Evolutionary conservation across 1,284 basidiomycete genomes (phyloP), one percentile per base, ranked within the genome.

Genomic region (Agaricales sp.): DNA sequence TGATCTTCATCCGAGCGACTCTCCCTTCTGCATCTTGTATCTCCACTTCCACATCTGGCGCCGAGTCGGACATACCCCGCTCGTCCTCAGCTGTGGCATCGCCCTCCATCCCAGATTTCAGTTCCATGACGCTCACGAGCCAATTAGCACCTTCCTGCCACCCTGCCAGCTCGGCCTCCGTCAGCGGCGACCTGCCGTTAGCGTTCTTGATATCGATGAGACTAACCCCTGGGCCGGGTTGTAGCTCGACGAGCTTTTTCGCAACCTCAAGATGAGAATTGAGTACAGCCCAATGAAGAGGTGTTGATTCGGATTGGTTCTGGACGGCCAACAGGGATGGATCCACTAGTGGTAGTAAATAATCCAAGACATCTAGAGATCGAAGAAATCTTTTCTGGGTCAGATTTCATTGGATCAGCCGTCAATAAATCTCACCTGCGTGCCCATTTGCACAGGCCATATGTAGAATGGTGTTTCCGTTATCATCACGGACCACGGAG

Each of bases 361-460:
- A 80, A 43, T 80, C 71, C 47, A 92, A 71, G 8, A 87, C 61
- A 55, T 91, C 89, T 92, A 67, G 47, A 55, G 46, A 13, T 8
- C 18, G 13, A 53, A 61, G 50, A 59, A 53, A 43, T 50, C 24
- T 22, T 35, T 46, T 38, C 43, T 23, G 14, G 41, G 45, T 37
- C 43, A 20, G 38, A 44, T 41, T 41, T 41, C 39, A 8, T 8
- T 16, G 39, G 6, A 46, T 44, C 35, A 30, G 20, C 19, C n/a
- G 16, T 46, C 45, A 25, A 25, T 23, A 43, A 45, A 22, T 46
- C 76, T 69, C 63, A 92, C 91, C 88, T 66, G 71, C 60, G 67
- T 94, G 92, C 2, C 92, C 92, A 62, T 95, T 94, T 0, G 75
- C 92, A 54, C 78, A 80, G 13, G 75, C 73, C 90, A 94, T 93